A percentile compares a stretch with the other conserved stretches of the same genome.
Conservation (phyloP, 306 rosid genomes). For the Myrica gale region DNA sequence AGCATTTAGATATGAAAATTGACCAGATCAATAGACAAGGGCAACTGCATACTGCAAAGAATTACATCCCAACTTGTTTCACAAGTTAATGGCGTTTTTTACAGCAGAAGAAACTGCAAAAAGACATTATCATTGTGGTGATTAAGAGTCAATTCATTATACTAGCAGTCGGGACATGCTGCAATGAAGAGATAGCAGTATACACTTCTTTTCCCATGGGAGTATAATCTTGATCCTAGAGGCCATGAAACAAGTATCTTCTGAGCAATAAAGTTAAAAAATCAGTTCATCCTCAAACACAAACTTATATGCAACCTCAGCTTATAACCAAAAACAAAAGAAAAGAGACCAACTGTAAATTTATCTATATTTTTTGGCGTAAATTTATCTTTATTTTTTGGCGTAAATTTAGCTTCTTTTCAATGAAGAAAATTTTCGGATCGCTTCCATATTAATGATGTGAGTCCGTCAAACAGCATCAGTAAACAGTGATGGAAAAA, state of each 20-base stretch:
- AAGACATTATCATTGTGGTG: neutral
- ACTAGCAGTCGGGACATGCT: neutral
- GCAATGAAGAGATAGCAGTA: neutral
- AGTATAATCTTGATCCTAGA: neutral
- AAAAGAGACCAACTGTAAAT: neutral
- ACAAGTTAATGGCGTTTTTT: neutral
- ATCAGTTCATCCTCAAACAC: neutral
- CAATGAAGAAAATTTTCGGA: neutral
- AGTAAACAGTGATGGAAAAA: neutral
- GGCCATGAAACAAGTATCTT: neutral
- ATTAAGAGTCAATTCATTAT: neutral
- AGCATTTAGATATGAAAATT: slow-evolving; percentile 6
- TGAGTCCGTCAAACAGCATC: neutral
- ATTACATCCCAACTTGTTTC: neutral
- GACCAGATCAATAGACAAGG: neutral
- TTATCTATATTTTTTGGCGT: neutral
- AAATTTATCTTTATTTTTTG: neutral
- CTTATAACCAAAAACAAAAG: neutral
- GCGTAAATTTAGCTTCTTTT: neutral
- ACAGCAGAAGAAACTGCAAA: neutral
- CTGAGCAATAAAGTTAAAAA: neutral
- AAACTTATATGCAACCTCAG: neutral
- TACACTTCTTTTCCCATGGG: neutral
- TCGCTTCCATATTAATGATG: neutral
- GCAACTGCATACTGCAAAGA: neutral